Conservation (phyloP, 805 yeast species). For the Metschnikowia bowlesiae region DNA sequence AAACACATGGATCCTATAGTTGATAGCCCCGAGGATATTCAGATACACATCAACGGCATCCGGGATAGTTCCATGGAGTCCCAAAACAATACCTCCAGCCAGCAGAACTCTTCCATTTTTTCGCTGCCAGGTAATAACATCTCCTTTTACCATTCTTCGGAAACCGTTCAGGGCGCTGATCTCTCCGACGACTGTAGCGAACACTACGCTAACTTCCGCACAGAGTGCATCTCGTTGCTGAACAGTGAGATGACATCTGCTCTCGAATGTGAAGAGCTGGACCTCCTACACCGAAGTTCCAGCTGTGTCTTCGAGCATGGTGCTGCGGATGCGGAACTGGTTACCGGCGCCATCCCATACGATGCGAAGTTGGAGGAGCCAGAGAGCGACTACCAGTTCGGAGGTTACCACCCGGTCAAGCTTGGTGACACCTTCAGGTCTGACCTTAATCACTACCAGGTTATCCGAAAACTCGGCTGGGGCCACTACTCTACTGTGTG, state of each 20-base stretch:
- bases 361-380: constrained; percentile 67
- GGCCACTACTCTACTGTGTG: constrained; percentile 79
- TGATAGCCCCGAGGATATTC: constrained; percentile 6
- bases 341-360: constrained; percentile 12
- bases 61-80: constrained; percentile 3
- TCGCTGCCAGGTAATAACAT: background rate
- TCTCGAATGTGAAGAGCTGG: constrained; percentile 5
- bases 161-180: background rate
- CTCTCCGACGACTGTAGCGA: constrained; percentile 3
- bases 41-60: constrained; percentile 1
- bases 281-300: background rate
- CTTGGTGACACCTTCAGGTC: constrained; percentile 82
- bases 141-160: background rate
- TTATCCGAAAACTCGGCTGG: constrained; percentile 95
- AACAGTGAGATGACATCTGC: constrained; percentile 36
- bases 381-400: constrained; percentile 75
- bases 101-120: constrained; percentile 3
- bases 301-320: background rate
- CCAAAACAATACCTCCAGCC: background rate
- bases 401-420: constrained; percentile 94
- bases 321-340: constrained; percentile 1
- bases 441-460: constrained; percentile 53
- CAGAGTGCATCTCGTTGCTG: constrained; percentile 36
- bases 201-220: constrained; percentile 26
- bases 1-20: constrained; percentile 12